phyloP scores from a whole-genome alignment of 2,329 filamentous ascomycete species.

The Paracorniculantispora psalliotae region DNA sequence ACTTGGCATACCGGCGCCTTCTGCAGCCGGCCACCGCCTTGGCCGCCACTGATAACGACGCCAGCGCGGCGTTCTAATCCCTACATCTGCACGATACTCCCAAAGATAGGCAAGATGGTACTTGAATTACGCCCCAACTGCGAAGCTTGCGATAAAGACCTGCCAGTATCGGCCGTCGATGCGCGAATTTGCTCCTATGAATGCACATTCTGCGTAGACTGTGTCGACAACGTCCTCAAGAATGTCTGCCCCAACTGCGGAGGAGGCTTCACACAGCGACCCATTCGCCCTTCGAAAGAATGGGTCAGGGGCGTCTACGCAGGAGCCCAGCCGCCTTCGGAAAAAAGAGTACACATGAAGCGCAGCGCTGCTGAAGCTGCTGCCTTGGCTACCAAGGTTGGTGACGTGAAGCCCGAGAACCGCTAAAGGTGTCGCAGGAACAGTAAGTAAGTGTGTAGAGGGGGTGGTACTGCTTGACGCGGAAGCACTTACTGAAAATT shows the following conservation, averaged over 20 bases:
- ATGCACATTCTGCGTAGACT: not conserved
- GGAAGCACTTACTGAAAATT: not conserved
- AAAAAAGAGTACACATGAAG: not conserved
- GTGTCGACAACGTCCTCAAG: not conserved
- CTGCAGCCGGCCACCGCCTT: not conserved
- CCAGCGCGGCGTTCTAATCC: not conserved
- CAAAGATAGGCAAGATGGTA: not conserved
- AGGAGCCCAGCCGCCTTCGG: not conserved
- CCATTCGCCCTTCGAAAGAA: not conserved
- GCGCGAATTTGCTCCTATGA: not conserved
- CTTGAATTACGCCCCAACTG: not conserved
- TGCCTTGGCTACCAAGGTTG: not conserved
- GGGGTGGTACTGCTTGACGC: not conserved
- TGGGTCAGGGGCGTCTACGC: not conserved
- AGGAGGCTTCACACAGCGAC: not conserved
- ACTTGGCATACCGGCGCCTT: not conserved
- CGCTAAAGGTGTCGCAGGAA: not conserved
- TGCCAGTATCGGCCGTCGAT: not conserved
- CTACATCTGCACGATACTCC: not conserved
- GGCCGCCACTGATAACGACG: not conserved
- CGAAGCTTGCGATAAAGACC: not conserved
- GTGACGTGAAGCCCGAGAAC: not conserved
- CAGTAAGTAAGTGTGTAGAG: not conserved
- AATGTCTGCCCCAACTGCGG: not conserved
- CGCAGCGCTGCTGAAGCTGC: not conserved